Evolutionary conservation across 2,329 filamentous ascomycete species (phyloP), one percentile per base, ranked within the genome.

Genomic region (Ascosphaera pollenicola): DNA sequence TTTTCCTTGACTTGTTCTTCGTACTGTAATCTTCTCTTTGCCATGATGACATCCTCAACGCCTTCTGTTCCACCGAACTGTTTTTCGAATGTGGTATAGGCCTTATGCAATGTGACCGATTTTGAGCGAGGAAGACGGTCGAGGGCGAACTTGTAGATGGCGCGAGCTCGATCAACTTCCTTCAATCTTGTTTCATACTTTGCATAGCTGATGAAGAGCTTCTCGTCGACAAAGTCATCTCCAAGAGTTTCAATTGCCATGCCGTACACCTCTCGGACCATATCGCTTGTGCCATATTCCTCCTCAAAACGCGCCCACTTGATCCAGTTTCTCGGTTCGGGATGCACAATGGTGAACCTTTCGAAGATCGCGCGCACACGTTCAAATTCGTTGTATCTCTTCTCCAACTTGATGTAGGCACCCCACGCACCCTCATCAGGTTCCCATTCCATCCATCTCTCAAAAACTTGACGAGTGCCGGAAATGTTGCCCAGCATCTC

Each of bases 291-390:
- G 7, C 89, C 89, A 48, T 77, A 82, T 53, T 98, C 89, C 55
- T 95, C 87, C 57, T 98, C 89, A 48, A 95, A 98, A 44, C 81
- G 80, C 43, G 87, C 78, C 89, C 89, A 98, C 55, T 94, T 94
- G 60, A 98, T 91, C 85, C 87, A 98, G 53, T 94, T 95, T 50
- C 80, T 74, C 17, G 89, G 81, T 51, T 95, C 87, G 0, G 89
- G 85, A 48, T 95, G 89, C 7, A 95, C 81, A 43, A 85, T 70
- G 2, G 84, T 93, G 51, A 94, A 94, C 19, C 81, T 70, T 53
- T 82, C 73, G 54, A 91, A 95, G 47, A 98, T 87, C 35, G 78
- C 75, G 31, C 89, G 69, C n/a, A 85, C 87, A 42, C 84, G 68
- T 43, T 93, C 83, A 51, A 78, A 89, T 56, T 98, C 89, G 49